Base-by-base conservation (phyloP, 768 basidiomycete species). In the Phylloporus arenicola region DNA sequence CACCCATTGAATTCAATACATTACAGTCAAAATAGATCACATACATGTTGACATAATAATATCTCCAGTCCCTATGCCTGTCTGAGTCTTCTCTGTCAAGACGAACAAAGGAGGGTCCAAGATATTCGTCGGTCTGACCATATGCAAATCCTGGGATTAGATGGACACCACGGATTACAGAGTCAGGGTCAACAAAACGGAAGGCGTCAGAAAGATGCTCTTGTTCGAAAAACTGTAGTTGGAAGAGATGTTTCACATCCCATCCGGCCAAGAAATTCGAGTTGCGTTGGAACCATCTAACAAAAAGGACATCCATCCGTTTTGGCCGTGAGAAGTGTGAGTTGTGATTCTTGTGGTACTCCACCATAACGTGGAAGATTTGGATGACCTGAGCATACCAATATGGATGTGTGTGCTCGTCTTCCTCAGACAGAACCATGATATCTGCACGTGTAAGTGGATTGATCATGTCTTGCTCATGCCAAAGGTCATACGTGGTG, bases 111-210 rank as follows among this genome's bases (percentile, higher is more conserved):
- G 34, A 35, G n/a, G 16, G n/a, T 35, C 34, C 6, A 14, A 35
- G 34, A 35, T 35, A 35, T 9, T 54, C 45, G 5, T 49, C 14
- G 0, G 65, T 61, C 1, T 24, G 27, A 4, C 66, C 66, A 9
- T 48, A 38, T 3, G 43, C 30, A 31, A 75, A 78, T 0, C 58
- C 71, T 0, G 76, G 77, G 9, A 79, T 68, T 2, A 80, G 52
- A 52, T 80, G 76, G 2, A 55, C 60, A 0, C 60, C 70, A 0
- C 70, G 60, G 25, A 80, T 56, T 4, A 81, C 67, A 0, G 62
- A 54, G 0, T 51, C 46, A 0, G 78, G 79, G 53, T 80, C 68
- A 0, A 80, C 22, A 43, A 80, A 80, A 0, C 76, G 70, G 50
- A 77, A 80, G 4, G 71, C 64, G 2, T 56, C 34, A 9, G 34